A percentile compares a stretch with the other conserved stretches of the same genome.
Evolutionary conservation across 2,329 filamentous ascomycete species (phyloP).

Genomic region (Phialophora verrucosa): DNA sequence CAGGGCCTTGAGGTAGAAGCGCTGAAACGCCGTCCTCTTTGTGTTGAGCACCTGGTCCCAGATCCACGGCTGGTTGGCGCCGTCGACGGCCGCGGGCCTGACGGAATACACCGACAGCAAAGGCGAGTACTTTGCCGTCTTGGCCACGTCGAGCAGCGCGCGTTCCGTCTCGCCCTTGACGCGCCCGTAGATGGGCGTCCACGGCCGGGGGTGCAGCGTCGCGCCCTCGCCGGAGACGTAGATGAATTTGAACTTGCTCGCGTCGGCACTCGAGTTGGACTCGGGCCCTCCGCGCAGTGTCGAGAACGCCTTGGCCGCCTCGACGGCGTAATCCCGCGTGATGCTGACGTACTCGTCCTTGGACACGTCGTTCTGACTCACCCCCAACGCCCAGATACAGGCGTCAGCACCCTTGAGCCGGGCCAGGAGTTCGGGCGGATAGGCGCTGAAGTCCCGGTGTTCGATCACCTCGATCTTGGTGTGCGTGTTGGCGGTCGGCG

Average conservation of each 20-base stretch:
- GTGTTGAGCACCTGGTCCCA: slow-evolving; percentile 40
- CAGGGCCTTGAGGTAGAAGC: slow-evolving; percentile 37
- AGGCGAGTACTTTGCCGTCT: slow-evolving; percentile 48
- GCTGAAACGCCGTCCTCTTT: slow-evolving; percentile 40
- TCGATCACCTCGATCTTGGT: slow-evolving; percentile 69
- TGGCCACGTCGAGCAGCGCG: slow-evolving; percentile 60
- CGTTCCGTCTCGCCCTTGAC: slow-evolving; percentile 72
- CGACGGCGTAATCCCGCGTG: slow-evolving; percentile 69
- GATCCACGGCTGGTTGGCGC: slow-evolving; percentile 49
- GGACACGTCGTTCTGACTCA: slow-evolving; percentile 64
- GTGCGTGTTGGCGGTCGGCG: slow-evolving; percentile 54
- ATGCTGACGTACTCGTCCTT: slow-evolving; percentile 72
- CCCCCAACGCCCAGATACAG: slow-evolving; percentile 76
- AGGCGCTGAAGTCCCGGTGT: slow-evolving; percentile 69
- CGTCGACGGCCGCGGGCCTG: slow-evolving; percentile 67
- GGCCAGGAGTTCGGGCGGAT: slow-evolving; percentile 62
- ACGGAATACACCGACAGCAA: slow-evolving; percentile 62
- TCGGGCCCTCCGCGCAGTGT: slow-evolving; percentile 43
- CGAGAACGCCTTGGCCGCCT: slow-evolving; percentile 66
- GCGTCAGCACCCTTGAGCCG: slow-evolving; percentile 69
- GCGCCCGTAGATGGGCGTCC: slow-evolving; percentile 64
- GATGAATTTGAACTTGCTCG: slow-evolving; percentile 34
- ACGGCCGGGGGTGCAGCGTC: slow-evolving; percentile 61
- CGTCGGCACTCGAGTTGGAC: neutral
- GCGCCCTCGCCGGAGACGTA: slow-evolving; percentile 66